Evolutionary conservation across 2,329 filamentous ascomycete species (phyloP), one percentile per base, ranked within the genome.

Genomic region (Nemania abortiva): DNA sequence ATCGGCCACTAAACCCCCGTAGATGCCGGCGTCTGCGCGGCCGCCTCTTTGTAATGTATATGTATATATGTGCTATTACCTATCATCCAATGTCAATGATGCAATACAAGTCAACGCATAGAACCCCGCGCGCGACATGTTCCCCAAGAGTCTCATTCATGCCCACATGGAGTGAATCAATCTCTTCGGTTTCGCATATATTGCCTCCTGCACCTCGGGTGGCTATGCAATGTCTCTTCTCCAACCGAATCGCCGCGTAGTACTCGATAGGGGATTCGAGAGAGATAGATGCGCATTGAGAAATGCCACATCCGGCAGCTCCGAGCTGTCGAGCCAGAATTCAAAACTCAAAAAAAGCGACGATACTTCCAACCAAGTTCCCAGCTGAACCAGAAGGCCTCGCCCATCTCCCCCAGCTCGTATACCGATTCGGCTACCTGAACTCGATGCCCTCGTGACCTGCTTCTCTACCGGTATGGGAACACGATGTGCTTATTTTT

Each of bases 21-120:
- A 42, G 60, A 65, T 62, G 68, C 65, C 53, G 68, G 68, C 65
- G 37, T 65, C 65, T 68, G 18, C 56, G 65, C 39, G 60, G 49
- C 42, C 58, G 7, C 13, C 60, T 49, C 42, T 27, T 20, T 61
- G 11, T 70, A 67, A n/a, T n/a, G n/a, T n/a, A n/a, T n/a, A 70
- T 69, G 57, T 69, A 65, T 63, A 63, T 39, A 45, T 29, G 18
- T 55, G n/a, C 39, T 64, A 20, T 54, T 31, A 13, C 49, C 22
- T n/a, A n/a, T n/a, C n/a, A n/a, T n/a, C 37, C 47, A 45, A 52
- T 63, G n/a, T 55, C 22, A 47, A 63, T 49, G 10, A 50, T 57
- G 57, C 29, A 56, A 52, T 63, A 45, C 22, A 42, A 63, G 37
- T 20, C 27, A 52, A 6, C 42, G 13, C 15, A 5, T 22, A 13